phyloP scores from a whole-genome alignment of 805 yeast species.

The Torulaspora quercuum region DNA sequence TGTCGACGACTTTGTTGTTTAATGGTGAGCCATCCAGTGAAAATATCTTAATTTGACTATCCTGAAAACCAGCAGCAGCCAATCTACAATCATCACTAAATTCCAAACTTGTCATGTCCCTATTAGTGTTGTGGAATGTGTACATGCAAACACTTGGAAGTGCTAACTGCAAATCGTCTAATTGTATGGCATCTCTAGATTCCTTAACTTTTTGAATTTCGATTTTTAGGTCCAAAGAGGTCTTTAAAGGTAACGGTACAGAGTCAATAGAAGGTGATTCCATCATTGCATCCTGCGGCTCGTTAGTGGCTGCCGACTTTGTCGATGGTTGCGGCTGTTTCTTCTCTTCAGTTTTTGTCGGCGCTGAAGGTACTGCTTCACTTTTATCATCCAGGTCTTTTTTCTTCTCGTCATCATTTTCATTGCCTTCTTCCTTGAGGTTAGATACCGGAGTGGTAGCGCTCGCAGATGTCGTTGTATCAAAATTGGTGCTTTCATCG shows the following conservation, averaged over 20 bases:
- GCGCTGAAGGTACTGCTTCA: too few species aligned
- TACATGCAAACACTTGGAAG: constrained; percentile 97
- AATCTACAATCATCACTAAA: constrained; percentile 84
- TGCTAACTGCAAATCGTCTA: constrained; percentile 69
- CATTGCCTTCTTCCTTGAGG: constrained; percentile 11
- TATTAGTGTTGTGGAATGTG: constrained; percentile 92
- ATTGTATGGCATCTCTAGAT: constrained; percentile 65
- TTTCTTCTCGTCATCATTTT: constrained; percentile 12
- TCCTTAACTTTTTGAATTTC: constrained; percentile 79
- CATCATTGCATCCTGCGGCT: constrained; percentile 31
- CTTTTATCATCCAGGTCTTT: constrained; percentile 13
- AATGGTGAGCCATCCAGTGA: constrained; percentile 87
- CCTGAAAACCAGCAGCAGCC: constrained; percentile 93
- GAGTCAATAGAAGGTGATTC: constrained; percentile 72
- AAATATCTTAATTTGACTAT: constrained; percentile 88
- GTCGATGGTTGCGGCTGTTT: constrained; percentile 31
- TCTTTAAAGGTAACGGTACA: constrained; percentile 82
- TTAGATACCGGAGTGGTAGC: constrained; percentile 3
- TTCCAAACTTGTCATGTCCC: constrained; percentile 78
- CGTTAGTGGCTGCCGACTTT: constrained; percentile 20
- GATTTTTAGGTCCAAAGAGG: constrained; percentile 72
- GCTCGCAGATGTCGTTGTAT: constrained; percentile 1
- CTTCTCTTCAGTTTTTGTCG: constrained; percentile 19
- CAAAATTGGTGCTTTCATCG: constrained; percentile 9
- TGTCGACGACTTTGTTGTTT: constrained; percentile 45